These are phyloP conservation scores for Coemansia sp. DNA, from an alignment of 192 early-diverging fungal species.

Conservation along the genomic window DNA sequence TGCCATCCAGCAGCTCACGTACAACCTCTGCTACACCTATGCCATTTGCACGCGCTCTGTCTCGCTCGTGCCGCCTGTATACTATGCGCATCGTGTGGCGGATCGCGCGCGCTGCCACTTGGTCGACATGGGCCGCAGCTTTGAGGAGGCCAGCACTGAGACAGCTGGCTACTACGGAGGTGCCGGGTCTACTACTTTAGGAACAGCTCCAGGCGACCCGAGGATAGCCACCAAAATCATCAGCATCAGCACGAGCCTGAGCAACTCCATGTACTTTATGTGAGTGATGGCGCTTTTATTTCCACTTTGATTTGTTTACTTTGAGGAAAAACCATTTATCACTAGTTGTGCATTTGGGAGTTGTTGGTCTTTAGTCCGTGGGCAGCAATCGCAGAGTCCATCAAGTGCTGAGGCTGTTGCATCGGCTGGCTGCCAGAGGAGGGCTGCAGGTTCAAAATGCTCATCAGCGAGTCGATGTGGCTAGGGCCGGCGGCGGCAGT, in stretches of 20 bases:
- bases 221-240: too few relatives aligned
- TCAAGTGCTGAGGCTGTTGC: not conserved
- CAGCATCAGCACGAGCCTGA: too few relatives aligned
- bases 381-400: not conserved
- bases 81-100: constrained; percentile 91
- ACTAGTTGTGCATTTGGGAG: not conserved
- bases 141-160: constrained; percentile 37
- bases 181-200: too few relatives aligned
- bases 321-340: too few relatives aligned
- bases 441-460: too few relatives aligned
- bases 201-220: too few relatives aligned
- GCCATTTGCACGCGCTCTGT: constrained; percentile 86
- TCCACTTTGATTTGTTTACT: too few relatives aligned
- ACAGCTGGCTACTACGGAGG: constrained; percentile 34
- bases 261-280: too few relatives aligned
- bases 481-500: constrained; percentile 5
- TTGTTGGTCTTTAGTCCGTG: constrained; percentile 4
- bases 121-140: constrained; percentile 38
- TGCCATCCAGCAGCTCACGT: constrained; percentile 83
- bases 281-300: too few relatives aligned
- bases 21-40: constrained; percentile 88
- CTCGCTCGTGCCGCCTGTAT: constrained; percentile 85
- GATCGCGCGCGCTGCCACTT: constrained; percentile 82
- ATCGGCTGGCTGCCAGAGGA: too few relatives aligned
- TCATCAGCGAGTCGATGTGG: constrained; percentile 40